A percentile compares a stretch with the other conserved stretches of the same genome.
These are phyloP conservation scores for Ulota crispa DNA, from an alignment of 225 moss, liverwort and hornwort genomes.

Conservation along the genomic window DNA sequence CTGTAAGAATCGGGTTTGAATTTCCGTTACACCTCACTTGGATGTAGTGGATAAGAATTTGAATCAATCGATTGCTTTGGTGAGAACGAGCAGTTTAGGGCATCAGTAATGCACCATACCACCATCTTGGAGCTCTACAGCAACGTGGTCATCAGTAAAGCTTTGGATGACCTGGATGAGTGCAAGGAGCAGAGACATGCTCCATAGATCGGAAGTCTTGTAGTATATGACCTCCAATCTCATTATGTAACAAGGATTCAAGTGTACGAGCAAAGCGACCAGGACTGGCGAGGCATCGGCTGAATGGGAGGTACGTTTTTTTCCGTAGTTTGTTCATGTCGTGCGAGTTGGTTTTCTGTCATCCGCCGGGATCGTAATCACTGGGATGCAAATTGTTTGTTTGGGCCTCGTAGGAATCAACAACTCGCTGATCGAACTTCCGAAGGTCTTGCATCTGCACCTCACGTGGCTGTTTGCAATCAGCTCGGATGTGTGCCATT, in stretches of 20 bases:
- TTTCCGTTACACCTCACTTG: neutral
- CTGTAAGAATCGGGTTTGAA: neutral
- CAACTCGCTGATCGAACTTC: no score
- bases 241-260: conserved; percentile 20
- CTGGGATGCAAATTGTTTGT: no score
- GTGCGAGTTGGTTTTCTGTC: no score
- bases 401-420: no score
- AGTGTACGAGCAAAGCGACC: neutral
- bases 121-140: neutral
- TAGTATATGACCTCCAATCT: neutral
- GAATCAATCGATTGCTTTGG: neutral
- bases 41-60: neutral
- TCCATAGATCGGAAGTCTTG: neutral
- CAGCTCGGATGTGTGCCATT: no score
- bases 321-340: no score
- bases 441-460: no score
- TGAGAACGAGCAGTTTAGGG: neutral
- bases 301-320: no score
- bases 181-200: neutral
- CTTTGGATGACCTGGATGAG: neutral
- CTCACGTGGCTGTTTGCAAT: no score
- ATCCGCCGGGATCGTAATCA: no score
- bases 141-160: neutral
- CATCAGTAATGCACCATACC: neutral
- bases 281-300: no score